Evolutionary conservation across 2,329 filamentous ascomycete species (phyloP), one percentile per base, ranked within the genome.

Genomic region (Fusarium sp.): DNA sequence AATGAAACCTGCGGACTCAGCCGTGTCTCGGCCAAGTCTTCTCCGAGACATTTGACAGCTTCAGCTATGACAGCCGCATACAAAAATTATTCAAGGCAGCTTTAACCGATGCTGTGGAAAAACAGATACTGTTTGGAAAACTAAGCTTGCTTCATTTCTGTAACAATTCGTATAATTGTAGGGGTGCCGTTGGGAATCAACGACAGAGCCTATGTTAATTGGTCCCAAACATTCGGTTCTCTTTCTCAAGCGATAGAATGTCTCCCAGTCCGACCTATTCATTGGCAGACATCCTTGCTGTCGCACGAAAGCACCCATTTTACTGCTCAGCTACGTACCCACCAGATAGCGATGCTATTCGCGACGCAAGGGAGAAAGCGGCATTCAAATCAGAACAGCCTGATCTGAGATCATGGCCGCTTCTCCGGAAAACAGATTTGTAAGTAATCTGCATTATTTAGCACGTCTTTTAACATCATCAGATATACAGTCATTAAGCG

Each of bases 261-360:
- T 27, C 32, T 1, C 32, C 20, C 6, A 38, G 20, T 13, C 17
- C 32, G 7, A n/a, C 17, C 5, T 48, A 76, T 56, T 74, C 77
- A 0, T 49, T 83, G 33, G 27, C 26, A 7, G 77, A 81, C 0
- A 71, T 83, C 1, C 64, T 83, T 23, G 75, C 80, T 4, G 68
- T 83, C 26, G 77, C 80, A 40, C 76, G 71, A 7, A 67, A 75
- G 0, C 81, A 83, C 33, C 81, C 81, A 0, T 83, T 83, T 33
- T 81, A 83, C 14, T 62, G 64, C 3, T 42, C 74, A 7, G 27
- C 67, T 5, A 35, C 72, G 14, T 83, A 83, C 45, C 80, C 81
- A 3, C 81, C 80, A 1, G 52, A 63, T 11, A 27, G 62, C 4
- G 49, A 65, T 9, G 10, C 33, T 2, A 57, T 77, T 11, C 26